Evolutionary conservation across 2,329 filamentous ascomycete genomes (phyloP).

Genomic region (Talaromyces sp.): DNA sequence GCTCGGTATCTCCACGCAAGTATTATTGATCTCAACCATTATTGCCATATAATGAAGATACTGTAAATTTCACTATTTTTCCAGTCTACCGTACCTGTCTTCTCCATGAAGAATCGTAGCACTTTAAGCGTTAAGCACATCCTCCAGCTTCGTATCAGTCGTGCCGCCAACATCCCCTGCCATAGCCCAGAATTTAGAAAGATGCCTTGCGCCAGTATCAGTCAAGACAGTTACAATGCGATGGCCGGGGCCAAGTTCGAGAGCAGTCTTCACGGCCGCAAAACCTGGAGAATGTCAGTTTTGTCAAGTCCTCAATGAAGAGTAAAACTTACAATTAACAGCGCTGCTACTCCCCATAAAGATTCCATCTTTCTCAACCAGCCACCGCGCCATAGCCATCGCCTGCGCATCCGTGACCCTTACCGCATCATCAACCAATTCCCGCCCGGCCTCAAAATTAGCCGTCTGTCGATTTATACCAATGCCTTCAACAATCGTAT

Average conservation of each 20-base stretch:
- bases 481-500: conserved; percentile 93
- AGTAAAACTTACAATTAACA: conserved; percentile 73
- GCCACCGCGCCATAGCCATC: conserved; percentile 87
- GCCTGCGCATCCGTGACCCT: conserved; percentile 86
- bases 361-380: conserved; percentile 92
- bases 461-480: conserved; percentile 91
- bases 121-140: conserved; percentile 40
- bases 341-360: conserved; percentile 92
- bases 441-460: conserved; percentile 84
- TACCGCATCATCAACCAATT: conserved; percentile 85
- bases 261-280: conserved; percentile 46
- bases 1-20: conserved; percentile 18
- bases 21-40: conserved; percentile 10
- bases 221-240: conserved; percentile 48
- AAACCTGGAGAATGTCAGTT: conserved; percentile 35
- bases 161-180: conserved; percentile 47
- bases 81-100: background rate
- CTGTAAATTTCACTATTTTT: background rate
- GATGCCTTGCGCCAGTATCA: conserved; percentile 49
- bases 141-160: conserved; percentile 44
- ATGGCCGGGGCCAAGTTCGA: conserved; percentile 47
- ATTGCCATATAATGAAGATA: background rate
- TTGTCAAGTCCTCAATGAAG: background rate
- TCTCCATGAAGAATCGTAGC: conserved; percentile 3
- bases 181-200: conserved; percentile 52